A percentile compares a stretch with the other conserved stretches of the same genome.
These are phyloP conservation scores for Fusarium devonianum DNA, from an alignment of 2,329 filamentous ascomycete genomes.

Conservation along the genomic window DNA sequence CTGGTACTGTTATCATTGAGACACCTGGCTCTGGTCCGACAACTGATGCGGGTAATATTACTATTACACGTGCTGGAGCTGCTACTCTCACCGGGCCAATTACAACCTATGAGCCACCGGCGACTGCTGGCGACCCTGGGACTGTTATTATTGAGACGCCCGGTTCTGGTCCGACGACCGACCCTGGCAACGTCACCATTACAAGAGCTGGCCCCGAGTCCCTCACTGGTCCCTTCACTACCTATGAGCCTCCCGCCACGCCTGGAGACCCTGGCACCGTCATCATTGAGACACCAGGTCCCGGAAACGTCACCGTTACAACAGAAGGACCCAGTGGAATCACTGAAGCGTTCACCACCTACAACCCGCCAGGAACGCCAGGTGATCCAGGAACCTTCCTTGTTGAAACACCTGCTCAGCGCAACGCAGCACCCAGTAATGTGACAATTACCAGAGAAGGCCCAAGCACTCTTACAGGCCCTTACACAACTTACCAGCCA, in stretches of 20 bases:
- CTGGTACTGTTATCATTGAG: conserved; percentile 21
- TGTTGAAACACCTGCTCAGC: neutral
- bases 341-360: neutral
- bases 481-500: neutral
- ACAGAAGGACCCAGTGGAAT: neutral
- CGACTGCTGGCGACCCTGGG: neutral
- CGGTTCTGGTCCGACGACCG: conserved; percentile 6
- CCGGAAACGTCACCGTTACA: conserved; percentile 3
- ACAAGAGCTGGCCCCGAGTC: conserved; percentile 20
- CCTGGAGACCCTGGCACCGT: conserved; percentile 25
- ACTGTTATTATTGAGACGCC: conserved; percentile 11
- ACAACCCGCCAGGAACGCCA: neutral
- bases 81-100: conserved; percentile 15
- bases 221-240: neutral
- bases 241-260: conserved; percentile 12
- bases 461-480: neutral
- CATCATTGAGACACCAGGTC: conserved; percentile 19
- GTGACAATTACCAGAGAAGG: neutral
- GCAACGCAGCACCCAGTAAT: neutral
- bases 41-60: conserved; percentile 3
- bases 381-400: neutral
- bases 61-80: conserved; percentile 4
- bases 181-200: conserved; percentile 15
- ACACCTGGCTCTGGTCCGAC: neutral
- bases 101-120: neutral